These are phyloP conservation scores for Nasturtium officinale DNA, from an alignment of 345 rosid species.

Conservation along the genomic window DNA sequence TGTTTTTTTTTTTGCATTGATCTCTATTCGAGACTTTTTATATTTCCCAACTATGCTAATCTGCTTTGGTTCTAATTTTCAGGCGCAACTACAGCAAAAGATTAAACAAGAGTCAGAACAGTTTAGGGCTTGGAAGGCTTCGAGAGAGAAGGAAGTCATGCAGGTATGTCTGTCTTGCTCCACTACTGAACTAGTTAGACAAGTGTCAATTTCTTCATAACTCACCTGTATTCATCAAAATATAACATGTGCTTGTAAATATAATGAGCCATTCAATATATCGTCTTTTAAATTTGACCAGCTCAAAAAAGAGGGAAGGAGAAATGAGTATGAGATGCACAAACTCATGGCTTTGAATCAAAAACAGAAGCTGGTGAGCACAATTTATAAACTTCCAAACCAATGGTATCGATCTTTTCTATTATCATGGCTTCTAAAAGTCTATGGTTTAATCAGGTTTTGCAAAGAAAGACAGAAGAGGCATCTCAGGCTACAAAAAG, in stretches of 20 bases:
- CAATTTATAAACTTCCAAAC: constrained; percentile 20
- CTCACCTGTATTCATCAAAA: constrained; percentile 1
- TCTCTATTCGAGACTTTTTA: not conserved
- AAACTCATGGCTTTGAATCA: constrained; percentile 92
- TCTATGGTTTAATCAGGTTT: constrained; percentile 54
- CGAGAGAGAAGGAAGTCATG: constrained; percentile 95
- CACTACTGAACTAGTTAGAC: constrained; percentile 17
- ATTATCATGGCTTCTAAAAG: constrained; percentile 4
- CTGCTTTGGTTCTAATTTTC: constrained; percentile 18
- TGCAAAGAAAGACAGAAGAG: constrained; percentile 98
- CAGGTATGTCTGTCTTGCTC: constrained; percentile 56
- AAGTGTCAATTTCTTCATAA: not conserved
- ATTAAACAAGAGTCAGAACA: constrained; percentile 95
- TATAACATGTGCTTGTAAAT: not conserved
- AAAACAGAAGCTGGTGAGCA: constrained; percentile 88
- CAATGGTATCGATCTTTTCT: not conserved
- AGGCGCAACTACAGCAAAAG: constrained; percentile 92
- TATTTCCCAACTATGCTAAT: constrained; percentile 1
- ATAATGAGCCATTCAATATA: not conserved
- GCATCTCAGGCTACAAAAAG: constrained; percentile 95
- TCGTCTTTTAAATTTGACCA: constrained; percentile 37
- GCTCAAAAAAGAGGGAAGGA: constrained; percentile 98
- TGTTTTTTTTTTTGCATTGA: not conserved
- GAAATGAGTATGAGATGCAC: constrained; percentile 98
- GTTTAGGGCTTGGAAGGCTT: constrained; percentile 85